Evolutionary conservation across 768 basidiomycete species (phyloP).

Genomic region (Suillus decipiens): DNA sequence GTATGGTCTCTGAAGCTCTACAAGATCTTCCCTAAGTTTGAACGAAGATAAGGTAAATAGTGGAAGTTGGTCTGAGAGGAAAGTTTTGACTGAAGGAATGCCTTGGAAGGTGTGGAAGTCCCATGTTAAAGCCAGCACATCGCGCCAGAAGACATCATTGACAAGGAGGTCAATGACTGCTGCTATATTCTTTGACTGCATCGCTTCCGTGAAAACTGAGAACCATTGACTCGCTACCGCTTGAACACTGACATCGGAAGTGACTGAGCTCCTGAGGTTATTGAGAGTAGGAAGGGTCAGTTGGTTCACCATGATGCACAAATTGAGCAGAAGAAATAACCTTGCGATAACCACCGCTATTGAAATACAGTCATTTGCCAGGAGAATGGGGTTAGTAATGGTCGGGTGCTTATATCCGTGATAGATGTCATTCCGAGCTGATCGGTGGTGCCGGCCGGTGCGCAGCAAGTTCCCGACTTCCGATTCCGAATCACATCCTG

Average conservation of each 20-base stretch:
- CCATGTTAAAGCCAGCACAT: constrained; percentile 65
- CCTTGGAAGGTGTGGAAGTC: constrained; percentile 60
- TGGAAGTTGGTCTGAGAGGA: constrained; percentile 49
- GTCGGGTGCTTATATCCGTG: too few relatives aligned
- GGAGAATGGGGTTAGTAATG: background rate
- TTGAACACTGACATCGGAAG: constrained; percentile 37
- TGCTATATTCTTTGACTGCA: constrained; percentile 36
- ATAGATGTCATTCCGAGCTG: too few relatives aligned
- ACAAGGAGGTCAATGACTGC: constrained; percentile 36
- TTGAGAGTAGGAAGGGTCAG: constrained; percentile 25
- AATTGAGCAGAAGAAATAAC: background rate
- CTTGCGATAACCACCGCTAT: background rate
- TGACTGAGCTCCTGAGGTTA: constrained; percentile 23
- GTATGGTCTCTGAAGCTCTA: constrained; percentile 29
- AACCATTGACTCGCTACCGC: constrained; percentile 45
- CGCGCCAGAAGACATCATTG: constrained; percentile 53
- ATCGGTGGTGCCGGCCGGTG: too few relatives aligned
- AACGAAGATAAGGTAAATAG: constrained; percentile 24
- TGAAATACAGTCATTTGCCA: background rate
- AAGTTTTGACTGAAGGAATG: constrained; percentile 37
- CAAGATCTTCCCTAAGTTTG: constrained; percentile 22
- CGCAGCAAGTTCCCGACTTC: too few relatives aligned
- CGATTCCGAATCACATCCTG: too few relatives aligned
- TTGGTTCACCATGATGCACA: constrained; percentile 1
- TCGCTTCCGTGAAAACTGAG: constrained; percentile 35